A percentile compares a stretch with the other conserved stretches of the same genome.
Conservation (phyloP, 139 green algal genomes). For the Zygnema circumcarinatum region DNA sequence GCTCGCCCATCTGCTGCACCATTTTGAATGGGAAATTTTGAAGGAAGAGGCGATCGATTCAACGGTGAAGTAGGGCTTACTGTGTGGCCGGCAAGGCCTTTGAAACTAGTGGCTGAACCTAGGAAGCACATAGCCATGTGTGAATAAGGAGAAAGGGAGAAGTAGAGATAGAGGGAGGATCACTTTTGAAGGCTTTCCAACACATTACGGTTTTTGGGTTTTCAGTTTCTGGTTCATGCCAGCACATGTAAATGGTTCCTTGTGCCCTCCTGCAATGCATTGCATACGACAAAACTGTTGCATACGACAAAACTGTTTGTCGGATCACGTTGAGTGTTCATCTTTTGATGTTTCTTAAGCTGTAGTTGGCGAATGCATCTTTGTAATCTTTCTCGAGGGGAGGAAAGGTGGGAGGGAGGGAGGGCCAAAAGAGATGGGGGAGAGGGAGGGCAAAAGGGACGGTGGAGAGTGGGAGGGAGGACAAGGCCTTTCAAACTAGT, state of each 20-base stretch:
- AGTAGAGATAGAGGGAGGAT: background rate
- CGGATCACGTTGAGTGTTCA: no score
- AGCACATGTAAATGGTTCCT: no score
- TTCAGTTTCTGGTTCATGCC: constrained; percentile 9
- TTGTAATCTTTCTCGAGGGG: background rate
- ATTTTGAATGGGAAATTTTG: constrained; percentile 29
- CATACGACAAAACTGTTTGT: no score
- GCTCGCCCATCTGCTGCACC: background rate
- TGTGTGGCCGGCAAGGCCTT: background rate
- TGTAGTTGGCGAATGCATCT: no score
- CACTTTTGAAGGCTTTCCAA: background rate
- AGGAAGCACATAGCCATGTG: background rate
- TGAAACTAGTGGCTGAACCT: background rate
- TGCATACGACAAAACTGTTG: no score
- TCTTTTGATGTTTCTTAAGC: no score
- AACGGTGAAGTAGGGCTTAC: no score
- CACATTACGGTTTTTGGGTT: constrained; percentile 1
- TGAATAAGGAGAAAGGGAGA: constrained; percentile 18
- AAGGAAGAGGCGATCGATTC: constrained; percentile 22
- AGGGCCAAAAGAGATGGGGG: background rate
- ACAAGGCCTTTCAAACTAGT: background rate
- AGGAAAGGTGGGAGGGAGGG: background rate
- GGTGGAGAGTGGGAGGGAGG: background rate
- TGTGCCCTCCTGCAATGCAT: no score
- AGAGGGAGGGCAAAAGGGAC: background rate